Evolutionary conservation across 2,329 filamentous ascomycete genomes (phyloP).

Genomic region (Aureobasidium sp.): DNA sequence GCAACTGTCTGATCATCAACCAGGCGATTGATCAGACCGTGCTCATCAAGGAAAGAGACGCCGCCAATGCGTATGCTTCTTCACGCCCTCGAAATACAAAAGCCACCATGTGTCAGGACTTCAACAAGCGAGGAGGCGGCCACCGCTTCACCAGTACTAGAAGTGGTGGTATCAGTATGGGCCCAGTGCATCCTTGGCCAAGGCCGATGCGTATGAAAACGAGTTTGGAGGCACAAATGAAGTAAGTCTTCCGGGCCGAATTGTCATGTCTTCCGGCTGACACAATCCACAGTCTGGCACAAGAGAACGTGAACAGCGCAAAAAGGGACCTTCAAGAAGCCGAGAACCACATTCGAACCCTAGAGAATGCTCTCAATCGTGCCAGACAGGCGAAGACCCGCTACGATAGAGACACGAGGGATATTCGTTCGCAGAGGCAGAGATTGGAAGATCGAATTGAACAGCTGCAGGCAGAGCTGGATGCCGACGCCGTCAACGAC

Average conservation of each 20-base stretch:
- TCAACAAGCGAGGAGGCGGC: constrained; percentile 49
- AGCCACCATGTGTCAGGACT: constrained; percentile 58
- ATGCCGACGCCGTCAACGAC: constrained; percentile 39
- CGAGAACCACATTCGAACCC: constrained; percentile 42
- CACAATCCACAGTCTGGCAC: constrained; percentile 31
- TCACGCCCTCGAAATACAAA: constrained; percentile 62
- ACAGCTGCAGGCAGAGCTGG: constrained; percentile 59
- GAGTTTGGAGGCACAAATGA: constrained; percentile 27
- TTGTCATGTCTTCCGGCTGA: not conserved
- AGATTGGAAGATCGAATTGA: constrained; percentile 55
- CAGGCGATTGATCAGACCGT: constrained; percentile 77
- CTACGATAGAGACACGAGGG: constrained; percentile 41
- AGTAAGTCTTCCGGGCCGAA: not conserved
- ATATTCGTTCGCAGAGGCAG: constrained; percentile 53
- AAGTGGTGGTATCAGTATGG: constrained; percentile 43
- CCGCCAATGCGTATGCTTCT: constrained; percentile 65
- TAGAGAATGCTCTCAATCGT: constrained; percentile 44
- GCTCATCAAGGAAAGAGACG: constrained; percentile 60
- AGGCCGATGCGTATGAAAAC: constrained; percentile 53
- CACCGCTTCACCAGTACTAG: constrained; percentile 50
- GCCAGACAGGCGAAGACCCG: constrained; percentile 44
- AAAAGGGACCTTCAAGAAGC: constrained; percentile 47
- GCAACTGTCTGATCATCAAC: constrained; percentile 76
- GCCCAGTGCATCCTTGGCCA: constrained; percentile 47
- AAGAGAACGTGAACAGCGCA: constrained; percentile 31